Evolutionary conservation across 805 yeast genomes (phyloP), one percentile per base, ranked within the genome.

Genomic region (Kazachstania kunashirensis): DNA sequence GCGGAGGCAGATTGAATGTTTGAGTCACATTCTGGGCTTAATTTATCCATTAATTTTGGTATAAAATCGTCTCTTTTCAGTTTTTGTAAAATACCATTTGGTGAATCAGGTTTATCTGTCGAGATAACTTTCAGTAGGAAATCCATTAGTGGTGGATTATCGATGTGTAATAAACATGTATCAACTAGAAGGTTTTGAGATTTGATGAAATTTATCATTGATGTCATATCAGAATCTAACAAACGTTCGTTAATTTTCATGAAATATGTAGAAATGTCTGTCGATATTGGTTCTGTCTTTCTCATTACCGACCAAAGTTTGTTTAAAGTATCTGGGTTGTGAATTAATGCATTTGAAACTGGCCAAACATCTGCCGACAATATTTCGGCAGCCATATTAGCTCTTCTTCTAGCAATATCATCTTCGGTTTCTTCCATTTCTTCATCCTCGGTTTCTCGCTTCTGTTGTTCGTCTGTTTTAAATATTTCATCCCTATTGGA

Each of bases 331-430:
- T 67, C 70, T 4, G 73, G 65, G 41, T 77, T 74, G 47, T 83
- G 88, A 79, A 89, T 78, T 38, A 92, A 79, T 1, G 94, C 78
- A 47, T 88, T 95, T 2, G 95, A 82, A 26, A 92, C 67, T 2
- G 94, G 81, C 96, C 96, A 89, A 7, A 86, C 88, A 53, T 89
- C 97, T 4, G 92, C 84, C 28, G 89, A 75, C 33, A 92, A 66
- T 29, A 92, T 79, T 55, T 92, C 97, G 2, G 95, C 84, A 5
- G 95, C 86, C 48, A 80, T 69, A 39, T 77, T 78, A 1, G 85
- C 77, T 42, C 73, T 54, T 48, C 69, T 55, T 2, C 56, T 41
- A 31, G 60, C 66, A 2, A 46, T 60, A 34, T 62, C 63, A 31
- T 62, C 62, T 23, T 61, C 62, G 4, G 60, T 58, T 38, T 65